Conservation (phyloP, 2,329 filamentous ascomycete species). For the Coniella lustricola region DNA sequence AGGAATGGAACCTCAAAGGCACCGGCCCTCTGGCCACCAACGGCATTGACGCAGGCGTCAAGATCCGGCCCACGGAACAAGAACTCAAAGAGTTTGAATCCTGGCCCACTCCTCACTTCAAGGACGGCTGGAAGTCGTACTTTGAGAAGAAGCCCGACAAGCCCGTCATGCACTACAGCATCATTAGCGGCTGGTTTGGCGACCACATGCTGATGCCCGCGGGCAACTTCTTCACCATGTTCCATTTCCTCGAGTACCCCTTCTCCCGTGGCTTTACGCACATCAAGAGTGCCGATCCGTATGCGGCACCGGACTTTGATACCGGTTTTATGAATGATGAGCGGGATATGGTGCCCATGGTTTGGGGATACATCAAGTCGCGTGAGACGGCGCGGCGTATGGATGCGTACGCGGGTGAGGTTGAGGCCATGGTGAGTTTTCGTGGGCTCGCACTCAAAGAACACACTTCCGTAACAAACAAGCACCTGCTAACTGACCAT, state of each 20-base stretch:
- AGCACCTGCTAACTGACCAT: slow-evolving; percentile 21
- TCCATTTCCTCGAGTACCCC: slow-evolving; percentile 73
- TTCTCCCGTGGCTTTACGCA: slow-evolving; percentile 68
- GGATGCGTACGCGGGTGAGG: slow-evolving; percentile 71
- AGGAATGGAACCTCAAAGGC: slow-evolving; percentile 73
- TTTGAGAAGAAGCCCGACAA: slow-evolving; percentile 82
- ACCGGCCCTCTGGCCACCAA: slow-evolving; percentile 73
- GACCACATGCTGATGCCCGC: slow-evolving; percentile 59
- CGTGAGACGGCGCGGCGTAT: slow-evolving; percentile 73
- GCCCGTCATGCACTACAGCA: slow-evolving; percentile 78
- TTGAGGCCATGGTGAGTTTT: slow-evolving; percentile 41
- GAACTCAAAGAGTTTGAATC: slow-evolving; percentile 62
- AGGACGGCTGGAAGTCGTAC: slow-evolving; percentile 70
- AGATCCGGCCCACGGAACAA: slow-evolving; percentile 62
- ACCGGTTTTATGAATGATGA: slow-evolving; percentile 81
- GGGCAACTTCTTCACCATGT: slow-evolving; percentile 79
- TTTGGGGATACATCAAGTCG: slow-evolving; percentile 79
- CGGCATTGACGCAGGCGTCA: slow-evolving; percentile 73
- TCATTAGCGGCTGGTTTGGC: slow-evolving; percentile 62
- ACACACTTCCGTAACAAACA: too few species aligned
- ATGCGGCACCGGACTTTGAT: slow-evolving; percentile 71
- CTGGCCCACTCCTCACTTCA: slow-evolving; percentile 71
- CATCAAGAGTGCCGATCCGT: slow-evolving; percentile 64
- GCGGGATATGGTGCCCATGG: slow-evolving; percentile 76
- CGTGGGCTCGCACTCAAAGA: too few species aligned